Base-by-base conservation (phyloP, 768 basidiomycete species). In the Leccinum uliginosum region DNA sequence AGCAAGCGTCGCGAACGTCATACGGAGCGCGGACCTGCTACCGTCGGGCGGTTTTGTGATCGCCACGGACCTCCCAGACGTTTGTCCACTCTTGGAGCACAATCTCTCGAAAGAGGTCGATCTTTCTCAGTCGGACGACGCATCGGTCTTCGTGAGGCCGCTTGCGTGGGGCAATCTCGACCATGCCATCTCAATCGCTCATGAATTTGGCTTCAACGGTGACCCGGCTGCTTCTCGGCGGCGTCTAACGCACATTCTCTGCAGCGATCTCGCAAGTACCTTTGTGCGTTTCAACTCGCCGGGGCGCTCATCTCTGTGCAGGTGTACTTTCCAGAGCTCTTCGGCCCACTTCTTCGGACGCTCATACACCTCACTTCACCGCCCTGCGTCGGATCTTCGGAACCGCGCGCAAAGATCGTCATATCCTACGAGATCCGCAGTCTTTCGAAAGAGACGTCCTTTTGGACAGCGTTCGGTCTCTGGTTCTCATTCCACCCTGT, bases 261-360 rank as follows among this genome's bases (percentile, higher is more conserved):
- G 91, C 71, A 93, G 92, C 67, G 91, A 93, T 71, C 78, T 94
- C 54, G 91, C 91, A 73, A 66, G 84, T 78, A 40, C 24, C 38
- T 35, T 19, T 30, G 19, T 27, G 61, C 40, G 6, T 19, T 40
- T 35, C 29, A n/a, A 54, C 11, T 53, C 24, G 15, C 15, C 34
- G 19, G 11, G 17, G n/a, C 4, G 3, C 27, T 2, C 32, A 6
- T 32, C 10, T 40, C 50, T 50, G n/a, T 23, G 48, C 61, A 93
- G 88, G 82, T 95, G 12, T 95, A 95, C 71, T 94, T 94, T 65
- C 89, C 90, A 0, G 83, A 89, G 56, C 80, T 95, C 1, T 77
- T 91, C 11, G 88, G 84, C 0, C 88, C 88, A 5, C 80, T 95
- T 17, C 74, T 95, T 19, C 82, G 86, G 3, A 84, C 87, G 2